Evolutionary conservation across 2,329 filamentous ascomycete species (phyloP), one percentile per base, ranked within the genome.

Genomic region (Balansia obtecta): DNA sequence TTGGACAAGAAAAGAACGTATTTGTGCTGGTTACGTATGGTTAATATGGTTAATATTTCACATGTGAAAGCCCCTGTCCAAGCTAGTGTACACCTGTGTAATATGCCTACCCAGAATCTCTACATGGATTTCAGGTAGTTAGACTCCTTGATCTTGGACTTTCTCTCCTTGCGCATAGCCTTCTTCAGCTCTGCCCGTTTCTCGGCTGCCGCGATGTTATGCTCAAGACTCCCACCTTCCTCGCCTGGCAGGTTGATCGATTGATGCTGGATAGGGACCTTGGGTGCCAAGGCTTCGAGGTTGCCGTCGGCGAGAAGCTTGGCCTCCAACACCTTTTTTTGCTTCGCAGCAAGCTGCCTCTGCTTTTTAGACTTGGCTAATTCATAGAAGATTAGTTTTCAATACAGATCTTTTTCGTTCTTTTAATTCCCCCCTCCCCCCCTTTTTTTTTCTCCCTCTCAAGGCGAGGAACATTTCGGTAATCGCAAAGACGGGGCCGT

Each of bases 91-190:
- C 42, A 49, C 10, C 40, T 27, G 27, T 33, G 7, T 33, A 12
- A 30, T 22, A 44, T 44, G 10, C 20, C 16, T 11, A 45, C 44
- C 2, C 32, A 20, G 20, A 9, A 2, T 20, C 32, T 16, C 51
- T 73, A 81, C 85, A 90, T 88, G 42, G 81, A 79, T 77, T 85
- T 86, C 68, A 93, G 77, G 76, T 89, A 93, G 71, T 93, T 93
- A 63, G 69, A 70, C 74, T 93, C 87, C 79, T 90, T 91, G 63
- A 93, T 93, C 68, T 76, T 79, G 53, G 77, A 79, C 68, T 83
- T 80, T 63, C 86, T 75, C 71, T 88, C 85, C 65, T 77, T 77
- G 61, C 86, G 78, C 85, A 89, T 82, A 34, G 81, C 82, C 68
- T 74, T 78, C 56, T 75, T 84, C 60, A 90, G 70, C 58, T 82